Percentiles rank a stretch among this genome's conserved stretches.
These are phyloP conservation scores for Ilyonectria mors-panacis DNA, from an alignment of 2,329 filamentous ascomycete species.

Conservation along the genomic window DNA sequence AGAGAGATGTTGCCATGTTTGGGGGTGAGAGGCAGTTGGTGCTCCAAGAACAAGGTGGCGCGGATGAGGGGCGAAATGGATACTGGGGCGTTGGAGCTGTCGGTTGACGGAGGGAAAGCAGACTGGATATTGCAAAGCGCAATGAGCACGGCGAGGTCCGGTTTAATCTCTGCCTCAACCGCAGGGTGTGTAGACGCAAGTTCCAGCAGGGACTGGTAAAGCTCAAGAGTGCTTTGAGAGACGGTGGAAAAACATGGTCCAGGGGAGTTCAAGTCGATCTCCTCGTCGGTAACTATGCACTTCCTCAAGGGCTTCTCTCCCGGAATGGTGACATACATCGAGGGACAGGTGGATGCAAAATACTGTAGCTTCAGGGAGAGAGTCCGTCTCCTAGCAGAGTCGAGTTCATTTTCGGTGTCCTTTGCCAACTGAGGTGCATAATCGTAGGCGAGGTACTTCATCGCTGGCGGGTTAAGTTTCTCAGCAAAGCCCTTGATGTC, in stretches of 20 bases:
- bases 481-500: conserved; percentile 63
- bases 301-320: conserved; percentile 38
- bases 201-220: conserved; percentile 34
- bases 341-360: conserved; percentile 58
- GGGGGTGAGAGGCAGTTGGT: conserved; percentile 61
- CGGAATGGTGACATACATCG: conserved; percentile 41
- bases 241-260: conserved; percentile 44
- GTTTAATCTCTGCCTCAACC: conserved; percentile 46
- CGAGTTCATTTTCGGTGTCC: conserved; percentile 42
- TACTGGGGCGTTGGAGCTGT: conserved; percentile 34
- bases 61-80: conserved; percentile 59
- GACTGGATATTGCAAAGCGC: conserved; percentile 54
- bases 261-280: conserved; percentile 40
- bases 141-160: conserved; percentile 55
- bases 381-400: conserved; percentile 49
- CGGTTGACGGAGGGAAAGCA: conserved; percentile 47
- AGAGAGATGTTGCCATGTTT: conserved; percentile 64
- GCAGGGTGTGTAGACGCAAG: conserved; percentile 29
- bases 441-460: conserved; percentile 57
- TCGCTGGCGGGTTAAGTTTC: conserved; percentile 57
- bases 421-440: conserved; percentile 53
- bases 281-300: conserved; percentile 45
- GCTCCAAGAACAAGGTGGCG: conserved; percentile 65
- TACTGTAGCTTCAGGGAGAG: conserved; percentile 62
- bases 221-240: conserved; percentile 40